phyloP scores from a whole-genome alignment of 2,329 filamentous ascomycete genomes.

The Myriosclerotinia scirpicola region DNA sequence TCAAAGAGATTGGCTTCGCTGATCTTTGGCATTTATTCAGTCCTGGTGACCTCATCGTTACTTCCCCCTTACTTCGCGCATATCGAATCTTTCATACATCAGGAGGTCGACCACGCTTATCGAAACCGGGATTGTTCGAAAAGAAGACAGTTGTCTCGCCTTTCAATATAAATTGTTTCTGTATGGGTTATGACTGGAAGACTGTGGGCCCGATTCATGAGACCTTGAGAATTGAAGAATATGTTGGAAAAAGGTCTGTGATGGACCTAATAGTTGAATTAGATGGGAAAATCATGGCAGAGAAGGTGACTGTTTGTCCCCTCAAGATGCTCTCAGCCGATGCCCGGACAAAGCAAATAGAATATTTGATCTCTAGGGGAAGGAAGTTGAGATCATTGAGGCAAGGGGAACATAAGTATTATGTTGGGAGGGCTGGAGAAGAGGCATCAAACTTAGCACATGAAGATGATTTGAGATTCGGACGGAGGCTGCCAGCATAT shows the following conservation, averaged over 20 bases:
- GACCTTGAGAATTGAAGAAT: constrained; percentile 16
- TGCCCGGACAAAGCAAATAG: background rate
- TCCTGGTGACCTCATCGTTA: constrained; percentile 20
- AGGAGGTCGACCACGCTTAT: background rate
- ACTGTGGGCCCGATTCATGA: constrained; percentile 8
- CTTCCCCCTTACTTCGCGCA: background rate
- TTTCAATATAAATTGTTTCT: constrained; percentile 19
- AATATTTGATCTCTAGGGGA: constrained; percentile 4
- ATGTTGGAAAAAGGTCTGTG: constrained; percentile 4
- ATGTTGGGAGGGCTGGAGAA: background rate
- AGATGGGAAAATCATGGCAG: background rate
- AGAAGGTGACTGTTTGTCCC: background rate
- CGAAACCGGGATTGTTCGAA: background rate
- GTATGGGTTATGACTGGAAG: background rate
- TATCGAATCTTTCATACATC: constrained; percentile 20
- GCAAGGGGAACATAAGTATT: constrained; percentile 10
- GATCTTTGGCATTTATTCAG: constrained; percentile 24
- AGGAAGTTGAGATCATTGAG: constrained; percentile 1
- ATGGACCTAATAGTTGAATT: background rate
- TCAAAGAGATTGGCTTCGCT: constrained; percentile 13
- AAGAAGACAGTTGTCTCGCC: background rate
- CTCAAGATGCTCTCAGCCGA: constrained; percentile 2
- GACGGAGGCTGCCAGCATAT: background rate
- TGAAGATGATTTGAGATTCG: background rate
- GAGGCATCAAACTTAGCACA: background rate